Evolutionary conservation across 176 grass and related monocot species (phyloP).

Genomic region (Paspalum notatum): DNA sequence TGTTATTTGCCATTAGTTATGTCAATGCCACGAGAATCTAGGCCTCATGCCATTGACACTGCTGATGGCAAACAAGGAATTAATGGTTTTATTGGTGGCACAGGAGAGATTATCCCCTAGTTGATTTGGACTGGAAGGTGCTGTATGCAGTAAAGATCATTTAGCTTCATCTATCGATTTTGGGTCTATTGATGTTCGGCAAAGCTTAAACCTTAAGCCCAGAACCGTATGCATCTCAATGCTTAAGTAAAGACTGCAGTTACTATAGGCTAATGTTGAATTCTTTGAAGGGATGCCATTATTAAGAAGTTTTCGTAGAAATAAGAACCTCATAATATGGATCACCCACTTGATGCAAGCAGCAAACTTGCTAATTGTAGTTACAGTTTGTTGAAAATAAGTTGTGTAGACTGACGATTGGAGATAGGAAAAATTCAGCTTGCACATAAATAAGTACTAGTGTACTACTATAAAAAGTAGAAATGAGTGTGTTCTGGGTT

Average conservation of each 20-base stretch:
- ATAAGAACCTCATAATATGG: neutral
- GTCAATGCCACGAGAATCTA: too few relatives aligned
- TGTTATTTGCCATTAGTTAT: too few relatives aligned
- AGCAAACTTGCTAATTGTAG: conserved; percentile 29
- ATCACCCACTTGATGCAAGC: neutral
- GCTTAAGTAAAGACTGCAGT: neutral
- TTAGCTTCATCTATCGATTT: neutral
- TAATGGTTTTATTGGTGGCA: too few relatives aligned
- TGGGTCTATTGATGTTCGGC: conserved; percentile 15
- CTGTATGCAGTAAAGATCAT: neutral
- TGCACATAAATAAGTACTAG: neutral
- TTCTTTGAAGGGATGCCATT: neutral
- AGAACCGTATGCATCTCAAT: neutral
- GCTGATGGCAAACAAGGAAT: too few relatives aligned
- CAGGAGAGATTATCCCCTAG: too few relatives aligned
- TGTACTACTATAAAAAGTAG: neutral
- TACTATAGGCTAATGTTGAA: neutral
- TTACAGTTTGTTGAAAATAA: conserved; percentile 11
- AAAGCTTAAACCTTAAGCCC: neutral
- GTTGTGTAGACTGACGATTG: neutral
- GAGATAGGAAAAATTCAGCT: conserved; percentile 6
- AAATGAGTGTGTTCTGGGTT: conserved; percentile 6
- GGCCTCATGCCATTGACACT: too few relatives aligned
- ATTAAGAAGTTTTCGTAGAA: neutral
- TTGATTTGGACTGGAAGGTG: conserved; percentile 23